A percentile compares a stretch with the other conserved stretches of the same genome.
These are phyloP conservation scores for Globisporangium abappressorium DNA, from an alignment of 352 stramenopile species.

Conservation along the genomic window DNA sequence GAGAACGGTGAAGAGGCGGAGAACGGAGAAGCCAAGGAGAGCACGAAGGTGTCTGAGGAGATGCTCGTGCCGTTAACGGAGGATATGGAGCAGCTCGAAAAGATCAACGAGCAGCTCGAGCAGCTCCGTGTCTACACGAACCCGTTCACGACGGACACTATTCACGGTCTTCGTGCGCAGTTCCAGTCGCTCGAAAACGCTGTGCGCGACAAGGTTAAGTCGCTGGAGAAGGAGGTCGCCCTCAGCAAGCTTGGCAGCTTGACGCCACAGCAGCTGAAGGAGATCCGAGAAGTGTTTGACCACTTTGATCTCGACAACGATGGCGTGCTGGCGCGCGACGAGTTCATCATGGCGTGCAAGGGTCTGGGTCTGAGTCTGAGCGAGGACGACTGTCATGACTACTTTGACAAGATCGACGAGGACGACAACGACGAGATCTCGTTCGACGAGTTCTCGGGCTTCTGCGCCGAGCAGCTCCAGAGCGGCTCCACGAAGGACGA, in stretches of 20 bases:
- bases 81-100: conserved; percentile 83
- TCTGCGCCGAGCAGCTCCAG: conserved; percentile 88
- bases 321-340: conserved; percentile 77
- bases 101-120: conserved; percentile 81
- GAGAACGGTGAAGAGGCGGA: conserved; percentile 9
- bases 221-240: conserved; percentile 86
- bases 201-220: conserved; percentile 82
- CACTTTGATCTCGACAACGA: conserved; percentile 90
- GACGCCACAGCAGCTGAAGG: conserved; percentile 74
- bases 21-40: conserved; percentile 6
- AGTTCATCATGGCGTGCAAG: conserved; percentile 92
- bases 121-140: conserved; percentile 85
- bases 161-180: conserved; percentile 81
- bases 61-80: conserved; percentile 50
- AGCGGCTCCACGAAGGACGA: conserved; percentile 82
- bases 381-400: conserved; percentile 86
- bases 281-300: conserved; percentile 90
- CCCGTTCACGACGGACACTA: conserved; percentile 88
- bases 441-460: conserved; percentile 83
- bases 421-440: conserved; percentile 83
- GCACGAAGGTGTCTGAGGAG: conserved; percentile 17
- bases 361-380: conserved; percentile 82
- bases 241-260: conserved; percentile 83
- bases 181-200: conserved; percentile 80
- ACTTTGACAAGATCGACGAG: conserved; percentile 85